Percentiles rank a stretch among this genome's conserved stretches.
These are phyloP conservation scores for Clonostachys sp. DNA, from an alignment of 2,329 filamentous ascomycete species.

Conservation along the genomic window DNA sequence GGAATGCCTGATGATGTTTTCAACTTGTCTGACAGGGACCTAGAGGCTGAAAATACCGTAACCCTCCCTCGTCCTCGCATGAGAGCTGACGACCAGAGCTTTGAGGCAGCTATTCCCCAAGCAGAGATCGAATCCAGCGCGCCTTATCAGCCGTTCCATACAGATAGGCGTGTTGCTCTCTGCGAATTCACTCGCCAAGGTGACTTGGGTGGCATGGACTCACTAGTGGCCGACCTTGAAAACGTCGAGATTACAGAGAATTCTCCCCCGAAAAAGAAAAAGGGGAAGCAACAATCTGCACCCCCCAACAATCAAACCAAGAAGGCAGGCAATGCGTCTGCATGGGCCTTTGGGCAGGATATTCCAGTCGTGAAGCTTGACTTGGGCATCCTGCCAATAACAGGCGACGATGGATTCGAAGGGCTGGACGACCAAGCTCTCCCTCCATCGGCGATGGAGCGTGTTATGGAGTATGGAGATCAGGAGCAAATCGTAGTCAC, in stretches of 20 bases:
- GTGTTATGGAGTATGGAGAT: conserved; percentile 54
- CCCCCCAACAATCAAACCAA: conserved; percentile 3
- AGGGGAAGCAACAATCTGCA: conserved; percentile 20
- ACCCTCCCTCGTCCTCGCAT: conserved; percentile 37
- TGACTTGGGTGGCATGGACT: conserved; percentile 20
- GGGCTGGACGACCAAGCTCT: conserved; percentile 53
- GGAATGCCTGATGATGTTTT: conserved; percentile 50
- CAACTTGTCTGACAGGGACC: conserved; percentile 46
- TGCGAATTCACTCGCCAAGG: conserved; percentile 50
- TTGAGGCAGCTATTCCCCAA: conserved; percentile 63
- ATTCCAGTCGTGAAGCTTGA: conserved; percentile 48
- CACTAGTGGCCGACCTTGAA: conserved; percentile 32
- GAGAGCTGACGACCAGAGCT: conserved; percentile 32
- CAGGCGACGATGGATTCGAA: conserved; percentile 47
- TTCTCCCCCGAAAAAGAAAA: conserved; percentile 26
- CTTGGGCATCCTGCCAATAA: conserved; percentile 34
- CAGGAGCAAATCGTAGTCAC: conserved; percentile 80
- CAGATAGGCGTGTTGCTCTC: conserved; percentile 77
- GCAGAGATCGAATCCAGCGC: conserved; percentile 95
- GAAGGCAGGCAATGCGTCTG: conserved; percentile 9
- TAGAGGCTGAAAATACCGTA: conserved; percentile 50
- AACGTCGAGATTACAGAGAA: conserved; percentile 34
- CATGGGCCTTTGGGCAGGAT: conserved; percentile 58
- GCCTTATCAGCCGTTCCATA: conserved; percentile 94
- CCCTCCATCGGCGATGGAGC: conserved; percentile 61